Evolutionary conservation across 768 basidiomycete species (phyloP).

Genomic region (Pleurotus sapidus): DNA sequence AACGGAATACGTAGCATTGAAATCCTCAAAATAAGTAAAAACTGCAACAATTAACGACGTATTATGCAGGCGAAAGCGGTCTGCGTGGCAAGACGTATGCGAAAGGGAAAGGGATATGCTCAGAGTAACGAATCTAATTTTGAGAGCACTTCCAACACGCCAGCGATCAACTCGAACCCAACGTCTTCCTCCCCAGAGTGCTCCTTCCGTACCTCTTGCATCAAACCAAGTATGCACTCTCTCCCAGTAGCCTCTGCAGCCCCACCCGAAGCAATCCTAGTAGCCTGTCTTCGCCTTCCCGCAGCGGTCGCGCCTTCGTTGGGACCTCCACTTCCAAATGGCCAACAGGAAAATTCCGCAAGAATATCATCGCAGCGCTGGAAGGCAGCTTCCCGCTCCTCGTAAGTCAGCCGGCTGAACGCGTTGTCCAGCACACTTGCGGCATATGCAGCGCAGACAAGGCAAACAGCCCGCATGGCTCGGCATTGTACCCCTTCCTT

Average conservation of each 20-base stretch:
- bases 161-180: conserved; percentile 88
- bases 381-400: conserved; percentile 92
- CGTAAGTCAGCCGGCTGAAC: conserved; percentile 83
- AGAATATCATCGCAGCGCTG: conserved; percentile 92
- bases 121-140: conserved; percentile 86
- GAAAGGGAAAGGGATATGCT: conserved; percentile 13
- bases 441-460: conserved; percentile 91
- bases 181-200: conserved; percentile 71
- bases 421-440: conserved; percentile 96
- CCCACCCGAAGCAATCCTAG: conserved; percentile 56
- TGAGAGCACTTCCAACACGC: conserved; percentile 89
- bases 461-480: conserved; percentile 73
- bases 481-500: conserved; percentile 82
- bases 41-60: neutral
- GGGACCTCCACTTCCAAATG: conserved; percentile 54
- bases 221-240: conserved; percentile 70
- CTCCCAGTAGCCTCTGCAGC: conserved; percentile 43
- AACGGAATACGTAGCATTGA: neutral
- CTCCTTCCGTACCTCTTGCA: conserved; percentile 75
- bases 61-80: neutral
- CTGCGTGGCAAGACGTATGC: neutral
- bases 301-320: conserved; percentile 20
- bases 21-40: neutral
- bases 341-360: conserved; percentile 89
- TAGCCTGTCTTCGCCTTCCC: conserved; percentile 33